Percentiles rank a stretch among this genome's conserved stretches.
Evolutionary conservation across 106 monocot species (phyloP).

Genomic region (Dendrobium officinale): DNA sequence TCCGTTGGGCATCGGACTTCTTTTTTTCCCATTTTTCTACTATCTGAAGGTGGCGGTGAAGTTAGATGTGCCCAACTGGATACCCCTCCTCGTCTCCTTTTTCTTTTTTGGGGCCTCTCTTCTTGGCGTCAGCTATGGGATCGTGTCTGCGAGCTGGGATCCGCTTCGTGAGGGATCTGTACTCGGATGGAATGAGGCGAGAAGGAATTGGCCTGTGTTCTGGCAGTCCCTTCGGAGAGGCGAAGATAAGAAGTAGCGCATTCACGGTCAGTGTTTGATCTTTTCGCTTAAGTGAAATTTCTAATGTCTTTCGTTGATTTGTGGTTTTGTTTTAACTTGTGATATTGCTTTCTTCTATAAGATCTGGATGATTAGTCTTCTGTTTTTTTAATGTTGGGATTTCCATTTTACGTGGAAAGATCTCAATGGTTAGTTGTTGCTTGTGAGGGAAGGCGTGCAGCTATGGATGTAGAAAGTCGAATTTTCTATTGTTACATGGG

Average conservation of each 20-base stretch:
- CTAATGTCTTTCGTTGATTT: not conserved
- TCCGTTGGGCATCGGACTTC: constrained; percentile 57
- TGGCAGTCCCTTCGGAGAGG: constrained; percentile 78
- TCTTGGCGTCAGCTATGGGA: constrained; percentile 83
- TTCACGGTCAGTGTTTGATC: not conserved
- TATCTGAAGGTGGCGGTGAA: constrained; percentile 72
- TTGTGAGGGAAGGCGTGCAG: too few species aligned
- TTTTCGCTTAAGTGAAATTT: not conserved
- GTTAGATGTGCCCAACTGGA: constrained; percentile 84
- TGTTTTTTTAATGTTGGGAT: too few species aligned
- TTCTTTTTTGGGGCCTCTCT: constrained; percentile 88
- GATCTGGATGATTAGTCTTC: too few species aligned
- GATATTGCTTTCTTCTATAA: not conserved
- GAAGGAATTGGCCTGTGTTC: constrained; percentile 89
- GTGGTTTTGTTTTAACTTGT: not conserved
- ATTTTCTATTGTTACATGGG: too few species aligned
- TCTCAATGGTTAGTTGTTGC: too few species aligned
- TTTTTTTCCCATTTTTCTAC: constrained; percentile 96
- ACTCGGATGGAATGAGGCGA: constrained; percentile 89
- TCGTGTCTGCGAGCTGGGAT: constrained; percentile 98
- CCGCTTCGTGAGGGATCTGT: constrained; percentile 81
- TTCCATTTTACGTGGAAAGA: too few species aligned
- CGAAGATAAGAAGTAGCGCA: not conserved
- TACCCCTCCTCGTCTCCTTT: constrained; percentile 89
- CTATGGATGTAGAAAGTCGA: too few species aligned